Evolutionary conservation across 345 rosid genomes (phyloP).

Genomic region (Eucalyptus leucophloia): DNA sequence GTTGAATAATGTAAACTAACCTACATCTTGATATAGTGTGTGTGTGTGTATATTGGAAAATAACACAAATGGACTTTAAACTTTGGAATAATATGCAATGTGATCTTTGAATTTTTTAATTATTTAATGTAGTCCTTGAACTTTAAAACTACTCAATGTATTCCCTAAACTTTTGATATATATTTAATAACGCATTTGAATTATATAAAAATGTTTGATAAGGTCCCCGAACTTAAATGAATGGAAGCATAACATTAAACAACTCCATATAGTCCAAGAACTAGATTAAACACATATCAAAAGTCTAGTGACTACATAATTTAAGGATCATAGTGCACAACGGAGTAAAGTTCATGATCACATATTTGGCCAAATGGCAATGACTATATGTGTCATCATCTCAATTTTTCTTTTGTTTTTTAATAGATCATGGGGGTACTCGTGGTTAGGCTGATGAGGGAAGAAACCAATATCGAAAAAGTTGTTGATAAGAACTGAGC

Average conservation of each 20-base stretch:
- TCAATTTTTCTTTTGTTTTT: background rate
- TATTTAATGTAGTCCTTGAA: rapidly evolving
- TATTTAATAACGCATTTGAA: background rate
- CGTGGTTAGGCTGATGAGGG: background rate
- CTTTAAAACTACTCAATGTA: background rate
- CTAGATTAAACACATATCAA: background rate
- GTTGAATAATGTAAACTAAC: background rate
- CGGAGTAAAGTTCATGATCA: background rate
- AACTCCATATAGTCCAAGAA: background rate
- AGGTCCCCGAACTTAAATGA: rapidly evolving
- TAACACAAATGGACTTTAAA: background rate
- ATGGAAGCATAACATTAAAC: background rate
- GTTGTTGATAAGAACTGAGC: background rate
- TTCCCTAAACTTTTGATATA: rapidly evolving
- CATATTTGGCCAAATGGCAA: background rate
- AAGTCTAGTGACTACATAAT: background rate
- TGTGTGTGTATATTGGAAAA: too few relatives aligned
- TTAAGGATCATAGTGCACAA: background rate
- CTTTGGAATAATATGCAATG: background rate
- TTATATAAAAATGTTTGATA: background rate
- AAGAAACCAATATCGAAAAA: background rate
- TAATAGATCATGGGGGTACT: background rate
- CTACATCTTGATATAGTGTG: background rate
- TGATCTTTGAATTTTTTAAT: rapidly evolving
- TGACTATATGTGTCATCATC: background rate